Base-by-base conservation (phyloP, 768 basidiomycete species). In the Xerocomellus chrysenteron region DNA sequence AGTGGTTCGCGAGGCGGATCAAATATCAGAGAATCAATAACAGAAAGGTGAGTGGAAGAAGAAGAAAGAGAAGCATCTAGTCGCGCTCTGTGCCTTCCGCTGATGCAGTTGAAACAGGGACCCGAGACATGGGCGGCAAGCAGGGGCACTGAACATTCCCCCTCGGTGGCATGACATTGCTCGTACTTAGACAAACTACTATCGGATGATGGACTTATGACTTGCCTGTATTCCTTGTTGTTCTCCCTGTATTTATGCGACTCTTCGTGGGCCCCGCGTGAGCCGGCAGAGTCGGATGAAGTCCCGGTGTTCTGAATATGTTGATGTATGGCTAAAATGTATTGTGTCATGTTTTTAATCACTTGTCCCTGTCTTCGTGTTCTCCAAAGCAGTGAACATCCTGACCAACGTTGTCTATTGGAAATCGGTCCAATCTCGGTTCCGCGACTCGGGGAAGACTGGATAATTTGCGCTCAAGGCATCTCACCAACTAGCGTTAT, bases 1-100 rank as follows among this genome's bases (percentile, higher is more conserved):
- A 74, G 13, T 80, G 79, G 79, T 77, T 77, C 39, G 60, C 69
- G 5, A 68, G 78, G 42, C 63, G 80, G 9, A 61, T 77, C 56
- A 73, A 69, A 58, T 70, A 79, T 53, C 74, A 75, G 65, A 61
- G 76, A 30, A 69, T 77, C 21, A 73, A 69, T 37, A 80, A 81
- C 52, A 67, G 77, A 17, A 76, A 62, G 66, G 79, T 76, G 19
- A 58, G 73, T 63, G n/a, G 35, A 26, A 19, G 21, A 41, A 32
- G 16, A 10, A 41, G 2, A 12, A 28, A 49, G 6, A 11, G 17
- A 39, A 24, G 6, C 10, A 28, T 41, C 24, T 14, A 17, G 10
- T 21, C 5, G 1, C 6, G 2, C 12, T 5, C 36, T 11, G n/a
- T 48, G 33, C 45, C 26, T 45, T 12, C 40, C 4, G 19, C 43